Percentiles rank a stretch among this genome's conserved stretches.
Evolutionary conservation across 345 rosid genomes (phyloP).

Genomic region (Clarkia xantiana): DNA sequence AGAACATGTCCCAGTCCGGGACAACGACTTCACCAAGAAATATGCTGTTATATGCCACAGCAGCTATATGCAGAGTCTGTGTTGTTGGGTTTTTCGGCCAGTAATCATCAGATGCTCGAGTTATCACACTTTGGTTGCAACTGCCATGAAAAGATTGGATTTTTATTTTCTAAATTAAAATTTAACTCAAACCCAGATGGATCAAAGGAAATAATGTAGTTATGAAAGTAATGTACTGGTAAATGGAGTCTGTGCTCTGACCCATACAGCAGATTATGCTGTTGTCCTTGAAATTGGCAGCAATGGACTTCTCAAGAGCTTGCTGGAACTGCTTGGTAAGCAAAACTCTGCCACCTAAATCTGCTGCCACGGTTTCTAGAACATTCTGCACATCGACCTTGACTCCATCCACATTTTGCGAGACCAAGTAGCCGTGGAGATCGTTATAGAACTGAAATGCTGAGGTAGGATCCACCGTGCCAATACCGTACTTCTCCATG

Average conservation of each 20-base stretch:
- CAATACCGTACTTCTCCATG: constrained; percentile 42
- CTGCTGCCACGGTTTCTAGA: constrained; percentile 28
- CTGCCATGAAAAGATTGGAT: constrained; percentile 9
- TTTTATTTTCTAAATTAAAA: background rate
- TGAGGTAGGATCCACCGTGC: constrained; percentile 27
- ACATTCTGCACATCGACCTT: constrained; percentile 54
- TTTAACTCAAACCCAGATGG: background rate
- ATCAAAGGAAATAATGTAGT: background rate
- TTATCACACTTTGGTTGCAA: constrained; percentile 30
- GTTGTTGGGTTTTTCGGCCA: constrained; percentile 33
- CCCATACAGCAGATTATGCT: constrained; percentile 52
- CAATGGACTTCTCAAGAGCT: constrained; percentile 37
- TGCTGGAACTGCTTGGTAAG: constrained; percentile 34
- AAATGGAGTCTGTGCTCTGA: constrained; percentile 40
- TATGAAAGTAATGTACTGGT: constrained; percentile 17
- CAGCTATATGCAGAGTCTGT: constrained; percentile 40
- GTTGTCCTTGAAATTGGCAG: constrained; percentile 32
- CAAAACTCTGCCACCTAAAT: constrained; percentile 30
- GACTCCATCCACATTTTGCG: constrained; percentile 39
- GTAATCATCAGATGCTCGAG: constrained; percentile 45
- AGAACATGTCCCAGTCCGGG: constrained; percentile 60
- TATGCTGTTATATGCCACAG: constrained; percentile 41
- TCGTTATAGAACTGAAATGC: constrained; percentile 36
- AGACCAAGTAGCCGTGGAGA: constrained; percentile 36
- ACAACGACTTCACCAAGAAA: constrained; percentile 47